Percentiles rank a stretch among this genome's conserved stretches.
Conservation (phyloP, 345 rosid genomes). For the Boechera retrofracta region DNA sequence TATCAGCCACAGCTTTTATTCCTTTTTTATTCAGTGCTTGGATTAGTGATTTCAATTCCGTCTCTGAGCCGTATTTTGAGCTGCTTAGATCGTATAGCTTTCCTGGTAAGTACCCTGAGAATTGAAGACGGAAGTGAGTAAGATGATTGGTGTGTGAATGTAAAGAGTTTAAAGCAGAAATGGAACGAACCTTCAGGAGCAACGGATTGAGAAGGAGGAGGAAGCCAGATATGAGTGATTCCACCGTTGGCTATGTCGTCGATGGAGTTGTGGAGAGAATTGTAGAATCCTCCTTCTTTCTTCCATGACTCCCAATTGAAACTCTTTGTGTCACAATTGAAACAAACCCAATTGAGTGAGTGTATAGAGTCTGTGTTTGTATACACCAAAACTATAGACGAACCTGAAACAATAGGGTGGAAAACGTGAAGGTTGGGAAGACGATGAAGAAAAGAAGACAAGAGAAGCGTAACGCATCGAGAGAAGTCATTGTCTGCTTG, state of each 20-base stretch:
- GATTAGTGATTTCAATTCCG: constrained; percentile 60
- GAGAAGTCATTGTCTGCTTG: constrained; percentile 38
- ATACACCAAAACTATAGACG: neutral
- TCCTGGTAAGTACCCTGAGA: constrained; percentile 85
- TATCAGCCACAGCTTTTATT: constrained; percentile 78
- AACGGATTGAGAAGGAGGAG: constrained; percentile 87
- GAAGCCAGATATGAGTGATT: constrained; percentile 91
- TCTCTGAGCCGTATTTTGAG: constrained; percentile 72
- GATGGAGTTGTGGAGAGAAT: constrained; percentile 57
- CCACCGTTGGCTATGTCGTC: constrained; percentile 71
- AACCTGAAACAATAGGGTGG: constrained; percentile 70
- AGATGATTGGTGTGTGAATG: neutral
- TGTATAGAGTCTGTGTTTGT: neutral
- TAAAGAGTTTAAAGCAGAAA: neutral
- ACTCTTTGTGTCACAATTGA: constrained; percentile 57
- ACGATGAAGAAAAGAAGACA: constrained; percentile 45
- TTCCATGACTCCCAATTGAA: constrained; percentile 90
- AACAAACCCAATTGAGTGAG: neutral
- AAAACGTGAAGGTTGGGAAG: constrained; percentile 50
- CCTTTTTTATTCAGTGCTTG: constrained; percentile 57
- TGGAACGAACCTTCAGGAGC: constrained; percentile 72
- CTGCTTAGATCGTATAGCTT: constrained; percentile 75
- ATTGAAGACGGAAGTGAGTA: neutral
- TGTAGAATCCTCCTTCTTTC: constrained; percentile 82
- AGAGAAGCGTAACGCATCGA: constrained; percentile 36